phyloP scores from a whole-genome alignment of 169 alveolate genomes.

The Amoebophrya sp. region DNA sequence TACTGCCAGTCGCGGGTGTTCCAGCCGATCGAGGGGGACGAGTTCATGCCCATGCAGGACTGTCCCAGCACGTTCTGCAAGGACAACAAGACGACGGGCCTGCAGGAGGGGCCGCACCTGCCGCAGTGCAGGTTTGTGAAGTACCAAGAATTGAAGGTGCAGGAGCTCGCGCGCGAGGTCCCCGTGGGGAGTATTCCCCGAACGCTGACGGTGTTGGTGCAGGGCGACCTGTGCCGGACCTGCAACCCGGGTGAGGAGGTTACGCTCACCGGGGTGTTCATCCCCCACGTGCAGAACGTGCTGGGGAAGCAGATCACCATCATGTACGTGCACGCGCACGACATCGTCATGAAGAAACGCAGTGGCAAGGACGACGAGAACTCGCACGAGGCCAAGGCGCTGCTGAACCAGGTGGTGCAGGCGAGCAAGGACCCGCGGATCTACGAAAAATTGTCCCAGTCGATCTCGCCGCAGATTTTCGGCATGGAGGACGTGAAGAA shows the following conservation, averaged over 20 bases:
- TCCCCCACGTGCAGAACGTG: conserved; percentile 25
- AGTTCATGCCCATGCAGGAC: not conserved
- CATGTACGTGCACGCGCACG: conserved; percentile 21
- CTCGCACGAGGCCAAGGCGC: not conserved
- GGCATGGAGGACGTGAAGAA: conserved; percentile 95
- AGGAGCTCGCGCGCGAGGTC: conserved; percentile 1
- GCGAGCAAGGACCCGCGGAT: conserved; percentile 4
- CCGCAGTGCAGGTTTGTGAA: not conserved
- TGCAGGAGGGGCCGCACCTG: not conserved
- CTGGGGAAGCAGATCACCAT: not conserved
- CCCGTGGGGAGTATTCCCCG: conserved; percentile 8
- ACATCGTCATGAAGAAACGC: not conserved
- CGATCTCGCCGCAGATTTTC: conserved; percentile 95
- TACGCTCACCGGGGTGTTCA: not conserved
- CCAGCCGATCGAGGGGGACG: not conserved
- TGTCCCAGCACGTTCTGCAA: not conserved
- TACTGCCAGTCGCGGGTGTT: not conserved
- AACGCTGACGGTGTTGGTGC: not conserved
- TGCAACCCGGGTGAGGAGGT: not conserved
- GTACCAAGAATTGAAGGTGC: not conserved
- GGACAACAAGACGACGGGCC: not conserved
- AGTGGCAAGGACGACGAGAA: not conserved
- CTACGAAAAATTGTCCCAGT: conserved; percentile 74
- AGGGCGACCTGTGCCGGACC: not conserved
- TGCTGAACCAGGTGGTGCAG: conserved; percentile 8